Evolutionary conservation across 352 stramenopile genomes (phyloP), one percentile per base, ranked within the genome.

Genomic region (Peronospora belbahrii): DNA sequence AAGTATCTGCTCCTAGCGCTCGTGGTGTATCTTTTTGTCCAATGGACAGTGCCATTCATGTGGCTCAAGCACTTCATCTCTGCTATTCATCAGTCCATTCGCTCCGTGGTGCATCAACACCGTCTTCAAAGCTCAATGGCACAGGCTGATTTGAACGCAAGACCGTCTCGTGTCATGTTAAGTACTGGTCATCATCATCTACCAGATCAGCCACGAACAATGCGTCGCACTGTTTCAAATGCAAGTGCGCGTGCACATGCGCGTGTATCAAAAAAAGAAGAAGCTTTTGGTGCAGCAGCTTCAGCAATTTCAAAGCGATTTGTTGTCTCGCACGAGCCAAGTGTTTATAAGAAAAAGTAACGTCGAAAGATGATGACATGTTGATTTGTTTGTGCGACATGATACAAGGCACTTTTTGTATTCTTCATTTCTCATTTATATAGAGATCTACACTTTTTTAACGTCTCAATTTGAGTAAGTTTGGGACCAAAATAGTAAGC

Each of bases 261-360:
- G 6, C 83, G 71, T 41, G 77, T 92, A 7, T 87, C 72, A 20
- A 89, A 88, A 62, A 89, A 89, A 49, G 80, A 92, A 19, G 75
- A 88, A 33, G 84, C 84, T 56, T 89, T 92, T 42, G 80, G 80
- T 15, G 80, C 80, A 1, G 80, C 80, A 6, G 80, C 78, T 0
- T 87, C 80, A 0, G 77, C 73, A 32, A 83, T 92, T 48, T 92
- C 80, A 4, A 64, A 88, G 54, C 61, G 80, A 1, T 88, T 89
- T 46, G 76, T 82, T 0, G 71, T 79, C 4, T 72, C 75, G 8
- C 61, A 73, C 2, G 44, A 59, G 17, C 59, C 56, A 22, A 20
- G 36, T 20, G 37, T 58, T 13, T 42, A 63, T 15, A 77, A 73
- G 38, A 44, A 48, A 20, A 36, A 68, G 22, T 67, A 32, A 63